phyloP scores from a whole-genome alignment of 441 rosid species.

The Aquilaria agallochum region DNA sequence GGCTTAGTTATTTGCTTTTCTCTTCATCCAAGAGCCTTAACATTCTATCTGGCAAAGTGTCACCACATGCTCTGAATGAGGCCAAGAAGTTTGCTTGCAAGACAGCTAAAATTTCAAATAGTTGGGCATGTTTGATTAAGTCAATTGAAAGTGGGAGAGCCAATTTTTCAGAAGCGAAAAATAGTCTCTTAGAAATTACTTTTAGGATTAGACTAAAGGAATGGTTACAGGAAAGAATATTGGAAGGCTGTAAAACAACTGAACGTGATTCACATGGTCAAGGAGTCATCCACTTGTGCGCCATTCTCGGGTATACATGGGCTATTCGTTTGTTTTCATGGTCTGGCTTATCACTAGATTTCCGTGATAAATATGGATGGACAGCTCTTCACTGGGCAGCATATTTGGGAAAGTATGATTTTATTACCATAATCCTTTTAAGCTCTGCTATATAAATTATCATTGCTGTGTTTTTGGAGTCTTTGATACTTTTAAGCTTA shows the following conservation, averaged over 20 bases:
- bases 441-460: neutral
- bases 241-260: conserved; percentile 55
- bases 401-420: conserved; percentile 62
- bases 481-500: neutral
- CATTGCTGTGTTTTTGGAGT: neutral
- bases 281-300: conserved; percentile 93
- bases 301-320: conserved; percentile 92
- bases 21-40: conserved; percentile 61
- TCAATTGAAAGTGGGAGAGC: conserved; percentile 46
- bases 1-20: conserved; percentile 81
- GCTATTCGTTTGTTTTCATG: conserved; percentile 66
- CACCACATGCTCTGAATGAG: conserved; percentile 54
- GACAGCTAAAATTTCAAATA: conserved; percentile 44
- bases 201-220: conserved; percentile 76
- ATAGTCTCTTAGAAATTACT: conserved; percentile 63
- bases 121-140: conserved; percentile 70
- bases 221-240: conserved; percentile 88
- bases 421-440: conserved; percentile 1
- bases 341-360: conserved; percentile 78
- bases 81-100: conserved; percentile 62
- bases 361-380: conserved; percentile 94
- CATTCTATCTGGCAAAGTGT: conserved; percentile 48
- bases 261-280: conserved; percentile 79
- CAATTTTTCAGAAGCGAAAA: conserved; percentile 66
- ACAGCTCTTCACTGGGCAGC: conserved; percentile 99